A percentile compares a stretch with the other conserved stretches of the same genome.
phyloP scores from a whole-genome alignment of 169 alveolate species.

The Eimeria acervulina region DNA sequence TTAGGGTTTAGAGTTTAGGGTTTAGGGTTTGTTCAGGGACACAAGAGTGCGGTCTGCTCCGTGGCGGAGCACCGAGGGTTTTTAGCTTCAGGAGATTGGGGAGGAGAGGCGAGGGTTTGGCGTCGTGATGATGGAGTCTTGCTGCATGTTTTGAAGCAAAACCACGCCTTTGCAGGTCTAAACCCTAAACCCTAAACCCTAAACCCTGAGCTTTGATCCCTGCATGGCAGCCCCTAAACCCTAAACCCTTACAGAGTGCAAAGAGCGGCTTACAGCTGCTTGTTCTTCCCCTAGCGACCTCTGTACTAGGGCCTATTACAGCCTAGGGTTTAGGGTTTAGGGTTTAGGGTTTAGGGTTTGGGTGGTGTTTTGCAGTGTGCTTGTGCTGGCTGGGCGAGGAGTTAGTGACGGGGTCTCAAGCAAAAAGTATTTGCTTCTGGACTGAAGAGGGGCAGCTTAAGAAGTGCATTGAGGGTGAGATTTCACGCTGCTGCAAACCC shows the following conservation, averaged over 20 bases:
- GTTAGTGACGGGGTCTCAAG: constrained; percentile 48
- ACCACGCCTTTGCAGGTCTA: constrained; percentile 60
- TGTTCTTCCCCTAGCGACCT: not conserved
- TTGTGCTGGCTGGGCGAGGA: constrained; percentile 38
- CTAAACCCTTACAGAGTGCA: not conserved
- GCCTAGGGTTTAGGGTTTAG: constrained; percentile 43
- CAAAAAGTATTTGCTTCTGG: constrained; percentile 5
- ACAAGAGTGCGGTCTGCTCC: constrained; percentile 26
- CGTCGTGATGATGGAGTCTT: not conserved
- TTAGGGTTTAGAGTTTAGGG: constrained; percentile 45
- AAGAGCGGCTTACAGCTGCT: not conserved
- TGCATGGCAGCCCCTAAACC: not conserved
- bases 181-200: constrained; percentile 35
- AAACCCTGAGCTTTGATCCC: not conserved
- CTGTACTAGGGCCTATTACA: not conserved
- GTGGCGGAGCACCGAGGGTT: constrained; percentile 8
- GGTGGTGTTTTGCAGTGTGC: not conserved
- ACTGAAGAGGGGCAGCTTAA: not conserved
- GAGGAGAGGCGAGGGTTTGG: constrained; percentile 71
- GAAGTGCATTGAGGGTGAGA: not conserved
- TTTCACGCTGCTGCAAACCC: not conserved
- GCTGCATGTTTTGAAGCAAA: constrained; percentile 24
- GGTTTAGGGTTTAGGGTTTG: constrained; percentile 56
- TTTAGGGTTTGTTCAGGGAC: constrained; percentile 63
- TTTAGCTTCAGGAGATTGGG: constrained; percentile 44